Evolutionary conservation across 768 basidiomycete genomes (phyloP).

Genomic region (Leccinum disarticulatum): DNA sequence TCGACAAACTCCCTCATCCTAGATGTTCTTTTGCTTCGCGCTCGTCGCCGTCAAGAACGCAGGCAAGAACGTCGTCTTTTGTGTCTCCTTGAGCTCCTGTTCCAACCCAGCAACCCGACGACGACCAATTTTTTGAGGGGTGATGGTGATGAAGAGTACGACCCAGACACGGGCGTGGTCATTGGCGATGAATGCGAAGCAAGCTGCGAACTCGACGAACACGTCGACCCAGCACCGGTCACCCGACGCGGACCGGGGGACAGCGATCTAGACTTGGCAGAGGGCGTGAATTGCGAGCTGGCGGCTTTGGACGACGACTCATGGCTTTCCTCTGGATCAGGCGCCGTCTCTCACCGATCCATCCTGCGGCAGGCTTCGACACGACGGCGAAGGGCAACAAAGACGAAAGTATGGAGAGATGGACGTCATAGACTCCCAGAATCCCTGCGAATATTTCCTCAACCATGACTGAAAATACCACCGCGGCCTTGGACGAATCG

Average conservation of each 20-base stretch:
- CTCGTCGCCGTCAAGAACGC: not conserved
- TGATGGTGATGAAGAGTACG: constrained; percentile 14
- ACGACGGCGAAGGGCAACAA: constrained; percentile 6
- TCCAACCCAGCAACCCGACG: not conserved
- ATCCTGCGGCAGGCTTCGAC: constrained; percentile 1
- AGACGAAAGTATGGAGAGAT: constrained; percentile 18
- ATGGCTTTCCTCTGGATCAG: not conserved
- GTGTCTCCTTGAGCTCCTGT: no score
- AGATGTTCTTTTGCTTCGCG: constrained; percentile 26
- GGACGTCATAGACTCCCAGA: constrained; percentile 21
- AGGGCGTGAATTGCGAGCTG: no score
- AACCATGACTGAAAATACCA: constrained; percentile 20
- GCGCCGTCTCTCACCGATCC: constrained; percentile 4
- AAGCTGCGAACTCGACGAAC: no score
- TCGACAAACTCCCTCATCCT: constrained; percentile 32
- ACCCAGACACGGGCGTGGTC: constrained; percentile 6
- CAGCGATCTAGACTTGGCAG: no score
- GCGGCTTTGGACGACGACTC: not conserved
- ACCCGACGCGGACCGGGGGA: no score
- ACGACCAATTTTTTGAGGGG: not conserved
- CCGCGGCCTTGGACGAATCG: constrained; percentile 10
- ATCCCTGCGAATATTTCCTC: constrained; percentile 27
- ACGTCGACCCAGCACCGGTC: no score
- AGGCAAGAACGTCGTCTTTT: constrained; percentile 4
- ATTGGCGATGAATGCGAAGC: not conserved